Conservation (phyloP, 257 asterid species). For the Capsicum baccatum region DNA sequence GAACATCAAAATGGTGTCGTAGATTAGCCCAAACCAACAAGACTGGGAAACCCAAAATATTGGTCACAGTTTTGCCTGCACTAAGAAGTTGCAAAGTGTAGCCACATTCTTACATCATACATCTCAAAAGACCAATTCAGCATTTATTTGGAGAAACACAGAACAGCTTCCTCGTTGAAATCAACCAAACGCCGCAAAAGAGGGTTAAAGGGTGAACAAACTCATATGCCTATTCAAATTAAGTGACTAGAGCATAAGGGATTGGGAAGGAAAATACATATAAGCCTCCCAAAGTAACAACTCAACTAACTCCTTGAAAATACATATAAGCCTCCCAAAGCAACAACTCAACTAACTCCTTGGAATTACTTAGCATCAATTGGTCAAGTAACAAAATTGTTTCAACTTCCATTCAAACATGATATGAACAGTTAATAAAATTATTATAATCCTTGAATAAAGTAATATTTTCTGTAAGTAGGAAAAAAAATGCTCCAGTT, state of each 20-base stretch:
- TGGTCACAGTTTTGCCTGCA: conserved; percentile 14
- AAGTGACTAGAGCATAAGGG: background rate
- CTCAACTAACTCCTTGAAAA: background rate
- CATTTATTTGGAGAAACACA: conserved; percentile 3
- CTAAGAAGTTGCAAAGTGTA: background rate
- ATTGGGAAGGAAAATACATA: background rate
- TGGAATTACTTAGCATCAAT: conserved; percentile 17
- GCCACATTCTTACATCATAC: background rate
- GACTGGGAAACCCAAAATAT: background rate
- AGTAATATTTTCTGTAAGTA: background rate
- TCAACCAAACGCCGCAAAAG: background rate
- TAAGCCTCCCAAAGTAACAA: background rate
- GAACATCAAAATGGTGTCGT: conserved; percentile 5
- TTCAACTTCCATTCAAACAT: background rate
- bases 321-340: background rate
- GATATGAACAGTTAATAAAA: background rate
- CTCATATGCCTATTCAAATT: background rate
- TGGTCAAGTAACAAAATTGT: background rate
- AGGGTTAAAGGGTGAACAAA: conserved; percentile 7
- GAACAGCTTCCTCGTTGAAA: background rate
- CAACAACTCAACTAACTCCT: background rate
- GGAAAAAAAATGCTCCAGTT: background rate
- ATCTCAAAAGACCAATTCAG: background rate
- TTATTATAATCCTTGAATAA: background rate
- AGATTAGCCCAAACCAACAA: conserved; percentile 2